Conservation (phyloP, 179 eudicot species). For the Silene coronaria region DNA sequence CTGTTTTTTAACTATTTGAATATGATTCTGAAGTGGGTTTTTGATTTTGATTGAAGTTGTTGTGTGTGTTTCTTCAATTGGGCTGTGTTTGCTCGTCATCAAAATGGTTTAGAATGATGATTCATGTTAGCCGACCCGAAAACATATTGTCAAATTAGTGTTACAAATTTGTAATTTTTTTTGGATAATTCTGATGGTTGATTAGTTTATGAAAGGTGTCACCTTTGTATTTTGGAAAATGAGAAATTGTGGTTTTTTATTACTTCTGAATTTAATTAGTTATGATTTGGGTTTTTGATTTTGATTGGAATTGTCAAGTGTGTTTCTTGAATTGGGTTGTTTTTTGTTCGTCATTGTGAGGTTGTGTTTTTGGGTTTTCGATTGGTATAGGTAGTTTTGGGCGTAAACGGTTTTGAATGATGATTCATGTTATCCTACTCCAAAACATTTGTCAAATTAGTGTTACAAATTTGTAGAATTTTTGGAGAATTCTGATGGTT, state of each 20-base stretch:
- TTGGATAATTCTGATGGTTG: background rate
- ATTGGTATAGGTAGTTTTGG: no score
- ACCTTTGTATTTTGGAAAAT: background rate
- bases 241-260: background rate
- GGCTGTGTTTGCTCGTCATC: background rate
- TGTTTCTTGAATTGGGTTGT: background rate
- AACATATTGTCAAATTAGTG: background rate
- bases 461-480: background rate
- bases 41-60: constrained; percentile 1
- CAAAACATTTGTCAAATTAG: no score
- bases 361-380: no score
- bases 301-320: background rate
- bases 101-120: background rate
- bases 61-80: background rate
- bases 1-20: background rate
- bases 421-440: no score
- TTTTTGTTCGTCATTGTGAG: background rate
- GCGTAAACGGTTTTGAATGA: no score
- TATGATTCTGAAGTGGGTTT: constrained; percentile 16
- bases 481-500: background rate
- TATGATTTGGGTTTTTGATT: constrained; percentile 18
- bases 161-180: background rate
- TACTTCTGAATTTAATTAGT: background rate
- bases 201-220: background rate
- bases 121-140: background rate